Base-by-base conservation (phyloP, 352 stramenopile genomes). In the Plasmopara halstedii region DNA sequence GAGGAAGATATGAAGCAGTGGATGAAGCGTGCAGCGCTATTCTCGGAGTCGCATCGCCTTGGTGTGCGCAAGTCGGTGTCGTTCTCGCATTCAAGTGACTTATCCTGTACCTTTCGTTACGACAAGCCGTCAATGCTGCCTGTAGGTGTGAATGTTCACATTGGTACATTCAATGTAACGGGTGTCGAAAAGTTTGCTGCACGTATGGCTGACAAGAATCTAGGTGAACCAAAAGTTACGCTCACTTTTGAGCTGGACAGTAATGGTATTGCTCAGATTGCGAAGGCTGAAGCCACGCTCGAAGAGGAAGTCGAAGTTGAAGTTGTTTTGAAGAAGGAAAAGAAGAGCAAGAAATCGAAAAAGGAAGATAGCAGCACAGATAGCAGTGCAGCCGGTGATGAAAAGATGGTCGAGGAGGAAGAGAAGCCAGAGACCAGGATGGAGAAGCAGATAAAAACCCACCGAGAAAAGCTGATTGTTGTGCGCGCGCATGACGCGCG, bases 11-110 rank as follows among this genome's bases (percentile, higher is more conserved):
- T 50, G 10, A 85, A 83, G 63, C 70, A 83, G 46, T 98, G 91
- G 91, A 73, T 73, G 19, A 98, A 97, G 70, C 73, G 87, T 54
- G 85, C 90, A 27, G 80, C 82, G 27, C 75, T 98, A 10, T 98
- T 98, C 58, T 92, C 92, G 27, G 64, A 85, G 18, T 56, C 62
- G 36, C 78, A 76, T 31, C 81, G 82, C 32, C 52, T 98, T 40
- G 86, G 91, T 37, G 63, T 88, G 2, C 96, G 95, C 57, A 97
- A 97, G 67, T 94, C 85, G 4, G 93, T 99, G 58, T 89, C 89
- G n/a, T 97, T 99, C 58, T 80, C 87, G 35, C 85, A 97, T 55
- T 85, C 94, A 43, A 67, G 76, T 31, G 89, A 98, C 60, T 65
- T 98, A 21, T 73, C 90, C 17, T 94, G 83, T 53, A 84, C 83